Percentiles rank a stretch among this genome's conserved stretches.
phyloP scores from a whole-genome alignment of 2,329 filamentous ascomycete genomes.

The Fusarium coffeatum region DNA sequence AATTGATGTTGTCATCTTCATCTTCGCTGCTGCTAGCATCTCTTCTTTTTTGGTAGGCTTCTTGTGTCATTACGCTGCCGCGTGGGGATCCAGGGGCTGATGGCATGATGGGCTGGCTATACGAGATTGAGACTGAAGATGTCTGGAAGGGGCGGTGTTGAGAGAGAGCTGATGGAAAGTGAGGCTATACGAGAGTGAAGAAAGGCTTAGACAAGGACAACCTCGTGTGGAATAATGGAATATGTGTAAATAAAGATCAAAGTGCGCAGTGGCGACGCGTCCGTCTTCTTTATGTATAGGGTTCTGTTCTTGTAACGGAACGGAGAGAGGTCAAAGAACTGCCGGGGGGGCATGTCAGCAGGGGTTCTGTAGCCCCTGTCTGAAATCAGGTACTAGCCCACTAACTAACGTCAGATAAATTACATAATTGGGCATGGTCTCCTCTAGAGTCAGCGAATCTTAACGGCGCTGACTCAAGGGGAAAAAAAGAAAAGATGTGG shows the following conservation, averaged over 20 bases:
- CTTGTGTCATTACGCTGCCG: constrained; percentile 34
- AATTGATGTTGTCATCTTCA: constrained; percentile 30
- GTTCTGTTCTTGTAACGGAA: constrained; percentile 3
- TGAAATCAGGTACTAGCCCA: constrained; percentile 21
- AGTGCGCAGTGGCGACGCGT: background rate
- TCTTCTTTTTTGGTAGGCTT: constrained; percentile 26
- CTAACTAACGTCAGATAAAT: constrained; percentile 24
- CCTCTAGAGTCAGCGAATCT: background rate
- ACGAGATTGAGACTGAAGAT: background rate
- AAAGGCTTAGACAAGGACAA: background rate
- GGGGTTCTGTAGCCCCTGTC: constrained; percentile 18
- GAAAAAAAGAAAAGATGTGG: background rate
- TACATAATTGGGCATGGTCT: constrained; percentile 10
- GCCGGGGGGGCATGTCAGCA: constrained; percentile 8
- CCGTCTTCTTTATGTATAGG: constrained; percentile 25
- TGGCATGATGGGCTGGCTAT: constrained; percentile 14
- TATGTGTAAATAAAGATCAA: background rate
- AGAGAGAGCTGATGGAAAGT: background rate
- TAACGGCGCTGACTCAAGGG: background rate
- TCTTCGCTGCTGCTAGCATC: constrained; percentile 12
- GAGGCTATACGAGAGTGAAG: background rate
- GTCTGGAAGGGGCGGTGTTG: background rate
- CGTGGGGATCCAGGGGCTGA: constrained; percentile 23
- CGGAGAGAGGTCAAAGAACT: constrained; percentile 8
- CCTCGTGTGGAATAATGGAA: background rate